Conservation (phyloP, 208 protist genomes). For the Kentomonas sorsogonicus region DNA sequence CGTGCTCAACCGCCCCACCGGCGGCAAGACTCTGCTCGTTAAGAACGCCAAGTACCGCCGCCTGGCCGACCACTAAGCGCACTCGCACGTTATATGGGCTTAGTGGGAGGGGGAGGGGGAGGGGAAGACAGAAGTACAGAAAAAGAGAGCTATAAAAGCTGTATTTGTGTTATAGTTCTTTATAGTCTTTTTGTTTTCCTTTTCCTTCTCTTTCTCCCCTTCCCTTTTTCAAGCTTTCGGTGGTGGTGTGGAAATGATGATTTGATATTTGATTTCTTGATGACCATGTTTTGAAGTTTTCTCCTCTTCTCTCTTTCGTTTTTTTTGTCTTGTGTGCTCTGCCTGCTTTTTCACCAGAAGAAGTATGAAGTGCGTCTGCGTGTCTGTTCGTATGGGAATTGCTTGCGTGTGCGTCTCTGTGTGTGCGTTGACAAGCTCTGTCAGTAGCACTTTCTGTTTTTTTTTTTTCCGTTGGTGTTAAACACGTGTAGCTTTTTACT, state of each 20-base stretch:
- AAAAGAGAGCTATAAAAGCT: conserved; percentile 11
- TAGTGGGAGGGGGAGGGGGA: neutral
- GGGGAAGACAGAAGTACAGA: neutral
- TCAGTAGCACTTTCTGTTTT: too few species aligned
- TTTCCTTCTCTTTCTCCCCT: neutral
- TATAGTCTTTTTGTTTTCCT: conserved; percentile 4
- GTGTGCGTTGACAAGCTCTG: neutral
- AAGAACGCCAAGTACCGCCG: conserved; percentile 94
- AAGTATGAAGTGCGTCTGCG: too few species aligned
- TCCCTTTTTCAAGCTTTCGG: too few species aligned
- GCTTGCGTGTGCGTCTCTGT: too few species aligned
- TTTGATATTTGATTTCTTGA: too few species aligned
- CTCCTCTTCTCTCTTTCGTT: neutral
- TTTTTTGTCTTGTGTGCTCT: neutral
- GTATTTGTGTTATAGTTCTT: neutral
- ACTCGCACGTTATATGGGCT: neutral
- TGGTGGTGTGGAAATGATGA: too few species aligned
- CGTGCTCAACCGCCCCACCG: conserved; percentile 97
- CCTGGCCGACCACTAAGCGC: conserved; percentile 91
- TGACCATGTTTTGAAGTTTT: too few species aligned
- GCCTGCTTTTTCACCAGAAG: too few species aligned
- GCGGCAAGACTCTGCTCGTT: conserved; percentile 96
- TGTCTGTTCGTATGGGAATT: too few species aligned
- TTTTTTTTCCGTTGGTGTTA: conserved; percentile 6
- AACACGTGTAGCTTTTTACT: conserved; percentile 2